Evolutionary conservation across 2,329 filamentous ascomycete genomes (phyloP), one percentile per base, ranked within the genome.

Genomic region (Coleophoma crateriformis): DNA sequence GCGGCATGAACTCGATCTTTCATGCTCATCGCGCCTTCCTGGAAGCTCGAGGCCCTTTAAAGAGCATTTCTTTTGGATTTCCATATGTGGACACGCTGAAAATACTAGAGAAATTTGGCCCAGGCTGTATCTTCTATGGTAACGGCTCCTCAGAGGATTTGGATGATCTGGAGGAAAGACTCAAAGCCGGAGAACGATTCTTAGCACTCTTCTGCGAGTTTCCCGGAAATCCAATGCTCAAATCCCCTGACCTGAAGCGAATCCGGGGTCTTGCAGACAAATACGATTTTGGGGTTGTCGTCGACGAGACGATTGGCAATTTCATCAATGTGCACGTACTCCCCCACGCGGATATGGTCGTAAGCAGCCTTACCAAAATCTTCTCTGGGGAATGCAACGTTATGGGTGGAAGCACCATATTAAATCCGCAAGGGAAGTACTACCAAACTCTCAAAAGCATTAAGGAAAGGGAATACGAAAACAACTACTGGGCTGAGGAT

Each of bases 361-460:
- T 96, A 50, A 96, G 89, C 73, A 95, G 89, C 65, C 75, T 99
- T 51, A 97, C 94, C 45, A 99, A 99, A 68, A 87, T 97, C 48
- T 99, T 99, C 71, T 95, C 90, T 49, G 94, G 94, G 46, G 94
- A 96, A 68, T 94, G 89, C 67, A 97, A 99, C 67, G 94, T 99
- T 58, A 97, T 97, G 92, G 94, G 91, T 51, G 94, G 94, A 49
- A 87, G 85, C 56, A 71, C 77, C 42, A 79, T 85, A 48, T 64
- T 85, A 42, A 85, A 85, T 61, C 80, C 80, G 0, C 79, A 84
- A 50, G 74, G 84, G n/a, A 81, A 71, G 42, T 87, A 85, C 69
- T 96, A 96, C 66, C 49, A 66, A 3, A 59, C 70, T 0, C 68
- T 99, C n/a, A 92, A 90, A 64, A 64, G 72, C 5, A 74, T 76